Evolutionary conservation across 257 asterid genomes (phyloP), one percentile per base, ranked within the genome.

Genomic region (Handroanthus guayacan): DNA sequence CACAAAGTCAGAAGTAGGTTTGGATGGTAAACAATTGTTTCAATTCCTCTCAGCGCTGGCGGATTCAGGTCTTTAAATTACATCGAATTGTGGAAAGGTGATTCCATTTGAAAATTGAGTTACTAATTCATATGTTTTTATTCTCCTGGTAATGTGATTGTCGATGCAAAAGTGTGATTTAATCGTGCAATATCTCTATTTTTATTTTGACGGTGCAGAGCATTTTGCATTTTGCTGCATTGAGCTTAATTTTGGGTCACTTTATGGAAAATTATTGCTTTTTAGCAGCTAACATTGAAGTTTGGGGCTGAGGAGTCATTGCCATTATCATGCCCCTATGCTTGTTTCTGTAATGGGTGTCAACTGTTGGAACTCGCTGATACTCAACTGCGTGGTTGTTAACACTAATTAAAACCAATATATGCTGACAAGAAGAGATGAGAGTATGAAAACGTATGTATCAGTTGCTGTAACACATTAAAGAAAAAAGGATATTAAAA

Each of bases 21-120:
- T 57, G 64, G 38, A 67, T 76, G 58, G 55, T 12, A 9, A 50
- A 34, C 20, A 64, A 25, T 52, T 72, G 56, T 31, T 25, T 60
- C 75, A 50, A 13, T n/a, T 74, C 31, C 71, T 44, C 48, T 64
- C 61, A 18, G 69, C 68, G 50, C 71, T 62, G 47, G n/a, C 20
- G 62, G 69, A 79, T 79, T 36, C 57, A 55, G 45, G 44, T 17
- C 67, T 20, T 58, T 62, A 18, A 73, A 51, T 36, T 9, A 20
- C 74, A 47, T 17, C 14, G 20, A 10, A 39, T 47, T 5, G 7
- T 62, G 7, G 50, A 34, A 41, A 12, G 17, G 31, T 68, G 54
- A 62, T 52, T 74, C 17, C 9, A 12, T 20, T 34, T 36, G 37
- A 25, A 25, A 25, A 25, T 12, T 52, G 31, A 61, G 17, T 67